Evolutionary conservation across 1,139 yeast species (phyloP).

Genomic region (Magnusiomyces clavatus): DNA sequence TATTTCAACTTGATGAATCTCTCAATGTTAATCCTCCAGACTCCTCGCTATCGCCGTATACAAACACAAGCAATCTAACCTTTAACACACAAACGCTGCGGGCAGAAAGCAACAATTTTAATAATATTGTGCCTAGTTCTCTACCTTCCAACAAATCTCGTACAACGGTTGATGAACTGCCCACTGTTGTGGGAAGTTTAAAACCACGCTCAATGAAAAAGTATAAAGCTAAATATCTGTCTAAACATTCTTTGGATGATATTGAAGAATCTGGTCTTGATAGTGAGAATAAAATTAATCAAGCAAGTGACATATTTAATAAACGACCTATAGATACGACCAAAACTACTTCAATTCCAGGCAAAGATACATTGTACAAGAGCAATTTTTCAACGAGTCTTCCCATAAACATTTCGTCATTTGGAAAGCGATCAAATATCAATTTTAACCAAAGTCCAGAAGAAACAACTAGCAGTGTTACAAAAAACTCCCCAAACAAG

Average conservation of each 20-base stretch:
- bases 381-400: constrained; percentile 12
- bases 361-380: not conserved
- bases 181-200: constrained; percentile 14
- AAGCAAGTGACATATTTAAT: too few relatives aligned
- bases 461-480: too few relatives aligned
- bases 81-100: not conserved
- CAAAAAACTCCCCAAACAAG: too few relatives aligned
- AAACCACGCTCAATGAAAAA: constrained; percentile 8
- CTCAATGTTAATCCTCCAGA: constrained; percentile 9
- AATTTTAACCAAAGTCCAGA: too few relatives aligned
- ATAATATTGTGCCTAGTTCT: constrained; percentile 1
- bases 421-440: too few relatives aligned
- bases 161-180: constrained; percentile 8
- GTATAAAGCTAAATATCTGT: constrained; percentile 4
- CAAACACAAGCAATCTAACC: not conserved
- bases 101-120: not conserved
- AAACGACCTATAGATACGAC: not conserved
- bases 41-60: not conserved
- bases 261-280: not conserved
- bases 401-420: constrained; percentile 10
- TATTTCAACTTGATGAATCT: constrained; percentile 14
- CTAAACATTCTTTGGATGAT: not conserved
- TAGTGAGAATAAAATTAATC: not conserved
- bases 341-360: not conserved
- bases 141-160: constrained; percentile 13